Evolutionary conservation across 2,329 filamentous ascomycete genomes (phyloP), one percentile per base, ranked within the genome.

Genomic region (Ophiostoma australiae): DNA sequence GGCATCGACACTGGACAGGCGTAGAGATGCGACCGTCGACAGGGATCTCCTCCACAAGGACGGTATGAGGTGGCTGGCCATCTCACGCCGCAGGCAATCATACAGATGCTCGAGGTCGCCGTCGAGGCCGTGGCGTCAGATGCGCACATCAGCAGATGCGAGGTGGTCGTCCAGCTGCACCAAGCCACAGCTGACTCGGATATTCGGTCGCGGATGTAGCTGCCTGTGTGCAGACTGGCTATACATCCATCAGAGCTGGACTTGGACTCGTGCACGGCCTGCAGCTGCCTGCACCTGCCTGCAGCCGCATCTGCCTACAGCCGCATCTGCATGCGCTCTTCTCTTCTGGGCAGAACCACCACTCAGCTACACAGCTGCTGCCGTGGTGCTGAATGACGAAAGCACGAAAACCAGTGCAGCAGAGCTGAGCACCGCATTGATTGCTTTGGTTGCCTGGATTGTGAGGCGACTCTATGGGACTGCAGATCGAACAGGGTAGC

Each of bases 401-500:
- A 63, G 20, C 63, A 66, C 63, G 63, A 66, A 39, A 66, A 66
- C 35, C 33, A 66, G 37, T 66, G 63, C 63, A 66, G 63, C 20
- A 66, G 35, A 66, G n/a, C 33, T 23, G 35, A 4, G 15, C 63
- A 66, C 63, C 3, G 63, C 63, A 66, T 39, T 17, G 8, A 17
- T 33, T 15, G 5, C 7, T 55, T n/a, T 55, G 10, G 27, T 17
- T 48, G 44, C 20, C 3, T 31, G 27, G 3, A 31, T 31, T 31
- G 27, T 41, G 10, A 41, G 39, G 39, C 39, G 39, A 41, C 39
- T 13, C 13, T 11, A 13, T 41, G 4, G 39, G 10, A 41, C 8
- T 4, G 15, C 15, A 10, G 13, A 41, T 41, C 15, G 3, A 15
- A 15, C 39, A 15, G 10, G 48, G 48, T 52, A 52, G 17, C 27